Evolutionary conservation across 2,329 filamentous ascomycete species (phyloP).

Genomic region (Akanthomyces dipterigenus): DNA sequence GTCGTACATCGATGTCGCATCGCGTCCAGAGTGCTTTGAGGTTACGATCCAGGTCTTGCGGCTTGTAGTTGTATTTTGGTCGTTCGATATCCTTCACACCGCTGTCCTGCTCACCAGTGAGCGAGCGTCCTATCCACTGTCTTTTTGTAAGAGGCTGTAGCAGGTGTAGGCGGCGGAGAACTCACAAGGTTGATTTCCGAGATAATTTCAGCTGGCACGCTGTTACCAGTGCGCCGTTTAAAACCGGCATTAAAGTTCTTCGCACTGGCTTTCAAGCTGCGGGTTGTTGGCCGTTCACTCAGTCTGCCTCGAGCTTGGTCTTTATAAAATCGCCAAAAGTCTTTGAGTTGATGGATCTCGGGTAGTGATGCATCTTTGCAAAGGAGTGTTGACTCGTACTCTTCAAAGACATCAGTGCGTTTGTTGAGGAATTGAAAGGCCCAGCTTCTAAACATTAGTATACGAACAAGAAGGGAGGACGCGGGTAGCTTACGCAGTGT

Average conservation of each 20-base stretch:
- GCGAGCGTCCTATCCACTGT: background rate
- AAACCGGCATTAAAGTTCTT: conserved; percentile 2
- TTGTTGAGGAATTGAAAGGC: background rate
- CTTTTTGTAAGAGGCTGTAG: background rate
- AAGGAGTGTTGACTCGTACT: background rate
- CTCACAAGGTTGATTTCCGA: background rate
- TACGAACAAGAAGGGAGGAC: background rate
- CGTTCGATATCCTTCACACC: background rate
- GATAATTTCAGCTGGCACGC: background rate
- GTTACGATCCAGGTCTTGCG: background rate
- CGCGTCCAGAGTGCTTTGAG: conserved; percentile 1
- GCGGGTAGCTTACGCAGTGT: background rate
- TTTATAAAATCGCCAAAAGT: conserved; percentile 5
- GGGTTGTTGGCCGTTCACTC: background rate
- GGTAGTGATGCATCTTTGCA: background rate
- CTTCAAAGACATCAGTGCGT: background rate
- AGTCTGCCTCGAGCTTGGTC: background rate
- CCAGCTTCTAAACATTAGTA: background rate
- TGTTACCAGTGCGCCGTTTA: background rate
- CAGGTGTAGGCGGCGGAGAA: background rate
- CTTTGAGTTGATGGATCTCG: background rate
- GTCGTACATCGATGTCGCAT: background rate
- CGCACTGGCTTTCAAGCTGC: background rate
- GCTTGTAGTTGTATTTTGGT: conserved; percentile 4
- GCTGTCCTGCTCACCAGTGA: background rate